Conservation (phyloP, 2,329 filamentous ascomycete genomes). For the Chaetomium globosum region DNA sequence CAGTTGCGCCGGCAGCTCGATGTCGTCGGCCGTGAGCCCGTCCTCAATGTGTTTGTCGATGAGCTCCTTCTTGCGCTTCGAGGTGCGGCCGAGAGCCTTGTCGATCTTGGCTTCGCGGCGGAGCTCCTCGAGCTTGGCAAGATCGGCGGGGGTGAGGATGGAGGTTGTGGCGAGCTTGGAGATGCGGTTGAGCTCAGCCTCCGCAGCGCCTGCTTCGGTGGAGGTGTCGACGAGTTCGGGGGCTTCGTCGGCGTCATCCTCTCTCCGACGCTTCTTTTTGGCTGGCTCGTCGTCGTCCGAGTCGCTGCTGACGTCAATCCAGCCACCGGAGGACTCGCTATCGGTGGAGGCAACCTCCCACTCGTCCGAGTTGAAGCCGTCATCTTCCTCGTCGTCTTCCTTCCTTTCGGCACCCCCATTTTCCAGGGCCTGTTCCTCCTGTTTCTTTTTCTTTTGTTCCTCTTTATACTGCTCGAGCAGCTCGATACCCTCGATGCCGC, state of each 20-base stretch:
- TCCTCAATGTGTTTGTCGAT: conserved; percentile 76
- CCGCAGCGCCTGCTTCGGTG: conserved; percentile 49
- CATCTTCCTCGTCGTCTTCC: conserved; percentile 61
- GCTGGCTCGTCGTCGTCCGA: conserved; percentile 75
- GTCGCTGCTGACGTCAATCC: conserved; percentile 88
- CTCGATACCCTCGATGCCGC: conserved; percentile 89
- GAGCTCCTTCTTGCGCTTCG: conserved; percentile 54
- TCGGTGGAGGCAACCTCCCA: conserved; percentile 65
- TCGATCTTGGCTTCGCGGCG: conserved; percentile 72
- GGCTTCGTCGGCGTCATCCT: conserved; percentile 33
- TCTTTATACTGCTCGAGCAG: conserved; percentile 92
- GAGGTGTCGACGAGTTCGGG: conserved; percentile 42
- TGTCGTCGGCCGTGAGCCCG: conserved; percentile 84
- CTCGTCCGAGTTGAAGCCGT: conserved; percentile 56
- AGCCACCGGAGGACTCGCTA: conserved; percentile 77
- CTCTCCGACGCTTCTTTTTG: conserved; percentile 63
- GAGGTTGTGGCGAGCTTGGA: conserved; percentile 86
- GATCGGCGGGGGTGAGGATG: conserved; percentile 91
- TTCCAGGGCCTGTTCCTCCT: conserved; percentile 64
- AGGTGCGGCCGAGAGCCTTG: conserved; percentile 56
- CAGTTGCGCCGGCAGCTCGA: conserved; percentile 80
- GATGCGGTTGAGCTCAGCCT: conserved; percentile 54
- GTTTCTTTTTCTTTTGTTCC: conserved; percentile 76
- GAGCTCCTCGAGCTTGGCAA: conserved; percentile 91
- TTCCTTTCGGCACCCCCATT: conserved; percentile 62